A percentile compares a stretch with the other conserved stretches of the same genome.
Evolutionary conservation across 176 grass and related monocot species (phyloP).

Genomic region (Saccharum officinarum): DNA sequence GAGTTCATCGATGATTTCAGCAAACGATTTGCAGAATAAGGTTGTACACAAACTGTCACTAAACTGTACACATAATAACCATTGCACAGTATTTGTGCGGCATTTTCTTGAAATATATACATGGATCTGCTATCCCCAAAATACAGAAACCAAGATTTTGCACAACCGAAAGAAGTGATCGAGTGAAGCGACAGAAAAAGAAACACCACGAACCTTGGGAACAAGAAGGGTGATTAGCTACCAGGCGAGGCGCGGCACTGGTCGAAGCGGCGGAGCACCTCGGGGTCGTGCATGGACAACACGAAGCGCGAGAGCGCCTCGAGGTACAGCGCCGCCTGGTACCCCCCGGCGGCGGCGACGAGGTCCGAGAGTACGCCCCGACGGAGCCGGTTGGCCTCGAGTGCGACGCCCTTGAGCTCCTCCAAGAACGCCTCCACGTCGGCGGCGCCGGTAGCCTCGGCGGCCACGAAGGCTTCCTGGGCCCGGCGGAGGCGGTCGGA

Average conservation of each 20-base stretch:
- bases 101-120: background rate
- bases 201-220: conserved; percentile 27
- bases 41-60: background rate
- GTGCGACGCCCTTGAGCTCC: conserved; percentile 42
- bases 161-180: conserved; percentile 10
- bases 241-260: conserved; percentile 46
- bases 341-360: conserved; percentile 50
- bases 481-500: conserved; percentile 61
- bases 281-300: conserved; percentile 59
- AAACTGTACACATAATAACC: background rate
- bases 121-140: conserved; percentile 16
- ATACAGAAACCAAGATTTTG: conserved; percentile 49
- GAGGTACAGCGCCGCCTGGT: conserved; percentile 64
- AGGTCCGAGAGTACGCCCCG: conserved; percentile 58
- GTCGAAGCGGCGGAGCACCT: conserved; percentile 58
- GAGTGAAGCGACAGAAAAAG: background rate
- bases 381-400: conserved; percentile 61
- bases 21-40: background rate
- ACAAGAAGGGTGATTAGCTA: conserved; percentile 49
- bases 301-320: conserved; percentile 60
- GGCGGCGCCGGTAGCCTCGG: conserved; percentile 33
- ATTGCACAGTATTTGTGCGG: conserved; percentile 8
- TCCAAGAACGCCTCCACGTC: conserved; percentile 50
- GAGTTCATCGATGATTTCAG: conserved; percentile 5
- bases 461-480: conserved; percentile 45